Conservation (phyloP, 2,329 filamentous ascomycete genomes). For the Teratosphaeria viscida region DNA sequence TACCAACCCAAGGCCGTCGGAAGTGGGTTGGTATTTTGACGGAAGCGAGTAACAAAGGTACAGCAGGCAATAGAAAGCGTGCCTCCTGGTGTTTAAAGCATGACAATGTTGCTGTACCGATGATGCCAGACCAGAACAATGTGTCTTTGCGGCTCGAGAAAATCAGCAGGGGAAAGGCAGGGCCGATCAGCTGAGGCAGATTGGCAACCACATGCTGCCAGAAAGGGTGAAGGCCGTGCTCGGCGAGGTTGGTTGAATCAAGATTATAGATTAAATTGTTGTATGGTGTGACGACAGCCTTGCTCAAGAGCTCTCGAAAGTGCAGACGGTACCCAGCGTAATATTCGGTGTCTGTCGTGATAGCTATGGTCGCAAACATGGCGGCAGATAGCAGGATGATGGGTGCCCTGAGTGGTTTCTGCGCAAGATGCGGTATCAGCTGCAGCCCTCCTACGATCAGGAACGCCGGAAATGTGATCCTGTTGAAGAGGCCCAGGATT, state of each 20-base stretch:
- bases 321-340: slow-evolving; percentile 62
- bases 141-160: slow-evolving; percentile 45
- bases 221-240: slow-evolving; percentile 43
- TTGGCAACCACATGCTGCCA: slow-evolving; percentile 44
- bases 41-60: slow-evolving; percentile 68
- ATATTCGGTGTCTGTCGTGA: slow-evolving; percentile 76
- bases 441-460: slow-evolving; percentile 72
- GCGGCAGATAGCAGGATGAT: slow-evolving; percentile 55
- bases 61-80: slow-evolving; percentile 63
- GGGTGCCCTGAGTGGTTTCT: slow-evolving; percentile 43
- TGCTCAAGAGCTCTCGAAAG: slow-evolving; percentile 52
- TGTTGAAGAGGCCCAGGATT: slow-evolving; percentile 85
- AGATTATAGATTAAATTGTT: slow-evolving; percentile 46
- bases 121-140: slow-evolving; percentile 62
- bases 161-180: slow-evolving; percentile 38
- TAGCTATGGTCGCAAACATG: slow-evolving; percentile 61
- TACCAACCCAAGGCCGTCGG: slow-evolving; percentile 41
- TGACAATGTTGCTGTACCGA: slow-evolving; percentile 60
- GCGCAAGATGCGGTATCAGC: slow-evolving; percentile 73
- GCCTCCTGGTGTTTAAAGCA: slow-evolving; percentile 72
- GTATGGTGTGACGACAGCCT: slow-evolving; percentile 41
- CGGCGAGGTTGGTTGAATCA: slow-evolving; percentile 37
- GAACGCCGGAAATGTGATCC: slow-evolving; percentile 94
- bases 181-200: slow-evolving; percentile 43
- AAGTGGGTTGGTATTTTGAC: slow-evolving; percentile 53